phyloP scores from a whole-genome alignment of 805 yeast genomes.

The Lachancea sp. region DNA sequence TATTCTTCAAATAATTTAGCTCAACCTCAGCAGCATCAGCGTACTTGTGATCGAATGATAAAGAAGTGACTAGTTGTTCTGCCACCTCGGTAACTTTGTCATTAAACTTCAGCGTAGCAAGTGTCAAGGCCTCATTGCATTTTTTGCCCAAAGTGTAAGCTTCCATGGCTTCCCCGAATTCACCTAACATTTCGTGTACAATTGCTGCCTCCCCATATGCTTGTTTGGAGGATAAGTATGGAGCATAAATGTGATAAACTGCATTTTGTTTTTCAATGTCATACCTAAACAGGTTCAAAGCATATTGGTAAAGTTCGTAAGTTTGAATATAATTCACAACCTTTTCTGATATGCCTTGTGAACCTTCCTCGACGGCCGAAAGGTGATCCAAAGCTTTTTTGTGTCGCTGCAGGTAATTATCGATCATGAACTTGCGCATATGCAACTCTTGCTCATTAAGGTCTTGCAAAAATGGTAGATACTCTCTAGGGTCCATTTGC shows the following conservation, averaged over 20 bases:
- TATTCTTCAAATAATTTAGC: conserved; percentile 50
- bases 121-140: conserved; percentile 80
- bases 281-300: conserved; percentile 56
- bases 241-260: conserved; percentile 59
- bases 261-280: conserved; percentile 47
- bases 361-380: conserved; percentile 38
- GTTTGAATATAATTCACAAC: conserved; percentile 59
- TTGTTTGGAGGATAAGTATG: conserved; percentile 47
- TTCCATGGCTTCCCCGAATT: conserved; percentile 56
- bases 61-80: conserved; percentile 50
- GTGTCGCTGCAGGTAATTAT: conserved; percentile 62
- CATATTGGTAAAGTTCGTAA: conserved; percentile 65
- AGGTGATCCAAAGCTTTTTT: conserved; percentile 66
- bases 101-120: conserved; percentile 41
- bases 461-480: conserved; percentile 82
- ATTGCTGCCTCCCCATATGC: conserved; percentile 71
- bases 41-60: conserved; percentile 65
- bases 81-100: conserved; percentile 43
- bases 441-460: conserved; percentile 60
- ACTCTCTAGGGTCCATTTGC: conserved; percentile 96
- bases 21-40: conserved; percentile 77
- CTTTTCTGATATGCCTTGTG: conserved; percentile 42
- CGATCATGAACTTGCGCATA: conserved; percentile 70
- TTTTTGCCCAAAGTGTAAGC: conserved; percentile 61
- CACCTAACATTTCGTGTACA: conserved; percentile 62